Conservation (phyloP, 805 yeast genomes). For the Spathaspora gorwiae region DNA sequence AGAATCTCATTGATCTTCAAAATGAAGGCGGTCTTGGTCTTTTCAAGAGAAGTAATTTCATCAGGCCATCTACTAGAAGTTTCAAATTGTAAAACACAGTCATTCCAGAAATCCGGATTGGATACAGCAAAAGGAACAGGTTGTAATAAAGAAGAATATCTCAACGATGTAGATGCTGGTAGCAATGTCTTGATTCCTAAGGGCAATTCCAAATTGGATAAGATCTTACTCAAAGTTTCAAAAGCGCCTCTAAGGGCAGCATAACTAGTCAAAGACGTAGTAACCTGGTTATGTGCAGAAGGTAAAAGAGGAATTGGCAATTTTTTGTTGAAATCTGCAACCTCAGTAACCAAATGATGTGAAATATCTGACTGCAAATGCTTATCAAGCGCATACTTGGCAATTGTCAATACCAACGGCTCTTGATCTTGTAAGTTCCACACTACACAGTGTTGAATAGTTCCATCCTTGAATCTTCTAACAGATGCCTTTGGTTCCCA, state of each 20-base stretch:
- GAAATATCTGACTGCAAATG: conserved; percentile 53
- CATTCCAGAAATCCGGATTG: conserved; percentile 75
- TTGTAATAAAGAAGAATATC: conserved; percentile 69
- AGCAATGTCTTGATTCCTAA: conserved; percentile 64
- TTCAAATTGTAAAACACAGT: conserved; percentile 81
- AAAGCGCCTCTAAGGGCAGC: conserved; percentile 38
- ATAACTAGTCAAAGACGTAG: conserved; percentile 30
- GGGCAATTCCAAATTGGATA: conserved; percentile 55
- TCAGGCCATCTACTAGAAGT: conserved; percentile 94
- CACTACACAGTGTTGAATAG: conserved; percentile 83
- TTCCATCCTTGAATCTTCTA: conserved; percentile 90
- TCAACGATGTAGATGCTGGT: conserved; percentile 69
- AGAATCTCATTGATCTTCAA: conserved; percentile 52
- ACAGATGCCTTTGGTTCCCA: conserved; percentile 88
- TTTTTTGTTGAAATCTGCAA: conserved; percentile 43
- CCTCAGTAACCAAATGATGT: conserved; percentile 30
- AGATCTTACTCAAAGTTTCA: conserved; percentile 44
- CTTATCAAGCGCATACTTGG: conserved; percentile 55
- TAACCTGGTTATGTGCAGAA: conserved; percentile 50
- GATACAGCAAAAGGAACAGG: conserved; percentile 81
- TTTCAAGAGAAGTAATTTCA: conserved; percentile 77
- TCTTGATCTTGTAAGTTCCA: conserved; percentile 61
- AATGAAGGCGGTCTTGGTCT: conserved; percentile 85
- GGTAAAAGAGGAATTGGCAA: conserved; percentile 61
- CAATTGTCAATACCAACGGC: conserved; percentile 62